Evolutionary conservation across 768 basidiomycete species (phyloP), one percentile per base, ranked within the genome.

Genomic region (Lyophyllum atratum): DNA sequence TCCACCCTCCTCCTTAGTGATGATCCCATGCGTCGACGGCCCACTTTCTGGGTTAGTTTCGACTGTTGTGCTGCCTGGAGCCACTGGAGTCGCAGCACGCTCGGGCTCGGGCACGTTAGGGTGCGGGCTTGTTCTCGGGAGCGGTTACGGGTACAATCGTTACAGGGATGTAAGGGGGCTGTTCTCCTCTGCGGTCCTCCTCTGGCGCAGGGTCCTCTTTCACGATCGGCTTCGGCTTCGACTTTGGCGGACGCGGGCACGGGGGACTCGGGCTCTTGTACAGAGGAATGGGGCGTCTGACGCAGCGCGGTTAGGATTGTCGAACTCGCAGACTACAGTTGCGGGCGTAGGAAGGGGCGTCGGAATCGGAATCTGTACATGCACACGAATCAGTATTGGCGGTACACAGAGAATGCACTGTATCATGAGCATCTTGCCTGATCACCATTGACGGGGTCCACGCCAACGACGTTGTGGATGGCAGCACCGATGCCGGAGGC

Each of bases 141-240:
- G 71, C 75, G 54, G 76, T 77, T 46, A 79, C 75, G 14, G 78
- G 76, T 4, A 77, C 66, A 43, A 76, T 73, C 57, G 70, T 31
- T 14, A 79, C 72, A 39, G 75, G 73, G 2, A 77, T 66, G 17
- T 44, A 40, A n/a, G n/a, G 24, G 64, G 61, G 17, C 55, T 34
- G 21, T 34, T 56, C 31, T 56, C 49, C 29, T 19, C 28, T 21
- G 25, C 37, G 19, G 47, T 46, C 28, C 40, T n/a, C n/a, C n/a
- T n/a, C n/a, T n/a, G n/a, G n/a, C n/a, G n/a, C n/a, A n/a, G n/a
- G n/a, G n/a, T n/a, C n/a, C n/a, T n/a, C n/a, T n/a, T n/a, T n/a
- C n/a, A n/a, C 56, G 19, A 53, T 55, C 52, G 11, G 29, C 53
- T 44, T 49, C 42, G 24, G 26, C 31, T 19, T 39, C 22, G n/a